Evolutionary conservation across 2,329 filamentous ascomycete species (phyloP).

Genomic region (Coniochaeta sp.): DNA sequence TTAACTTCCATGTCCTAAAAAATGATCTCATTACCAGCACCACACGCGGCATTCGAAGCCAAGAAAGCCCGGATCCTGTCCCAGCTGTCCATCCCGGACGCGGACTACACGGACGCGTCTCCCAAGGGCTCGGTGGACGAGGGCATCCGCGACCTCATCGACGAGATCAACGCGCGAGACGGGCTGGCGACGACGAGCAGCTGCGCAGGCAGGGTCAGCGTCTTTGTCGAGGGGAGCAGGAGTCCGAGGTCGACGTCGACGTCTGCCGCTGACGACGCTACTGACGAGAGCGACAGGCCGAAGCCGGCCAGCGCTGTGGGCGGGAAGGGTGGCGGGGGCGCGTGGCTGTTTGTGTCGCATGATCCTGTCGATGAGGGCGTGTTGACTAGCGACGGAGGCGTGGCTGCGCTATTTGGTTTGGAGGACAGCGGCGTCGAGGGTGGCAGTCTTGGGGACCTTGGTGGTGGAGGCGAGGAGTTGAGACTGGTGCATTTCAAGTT

Average conservation of each 20-base stretch:
- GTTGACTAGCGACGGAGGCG: slow-evolving; percentile 19
- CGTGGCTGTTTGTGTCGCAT: slow-evolving; percentile 86
- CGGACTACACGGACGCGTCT: slow-evolving; percentile 72
- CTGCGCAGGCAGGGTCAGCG: slow-evolving; percentile 79
- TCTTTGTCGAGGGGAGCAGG: slow-evolving; percentile 76
- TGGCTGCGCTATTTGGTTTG: slow-evolving; percentile 23
- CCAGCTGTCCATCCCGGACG: slow-evolving; percentile 60
- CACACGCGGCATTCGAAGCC: slow-evolving; percentile 35
- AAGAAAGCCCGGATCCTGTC: slow-evolving; percentile 69
- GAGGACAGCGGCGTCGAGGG: slow-evolving; percentile 20
- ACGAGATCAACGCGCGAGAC: slow-evolving; percentile 65
- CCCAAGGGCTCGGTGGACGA: slow-evolving; percentile 84
- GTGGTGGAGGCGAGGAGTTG: background rate
- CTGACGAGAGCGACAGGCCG: slow-evolving; percentile 8
- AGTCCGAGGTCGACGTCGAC: background rate
- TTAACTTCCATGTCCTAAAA: background rate
- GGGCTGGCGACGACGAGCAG: slow-evolving; percentile 89
- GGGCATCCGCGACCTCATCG: slow-evolving; percentile 69
- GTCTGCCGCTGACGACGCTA: slow-evolving; percentile 6
- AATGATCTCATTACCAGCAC: slow-evolving; percentile 13
- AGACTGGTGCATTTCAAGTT: slow-evolving; percentile 79
- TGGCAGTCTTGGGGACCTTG: slow-evolving; percentile 14
- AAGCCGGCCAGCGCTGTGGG: slow-evolving; percentile 37
- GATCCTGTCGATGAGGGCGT: slow-evolving; percentile 45
- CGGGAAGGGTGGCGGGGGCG: slow-evolving; percentile 77